Percentiles rank a stretch among this genome's conserved stretches.
These are phyloP conservation scores for Apiospora arundinis DNA, from an alignment of 2,329 filamentous ascomycete genomes.

Conservation along the genomic window DNA sequence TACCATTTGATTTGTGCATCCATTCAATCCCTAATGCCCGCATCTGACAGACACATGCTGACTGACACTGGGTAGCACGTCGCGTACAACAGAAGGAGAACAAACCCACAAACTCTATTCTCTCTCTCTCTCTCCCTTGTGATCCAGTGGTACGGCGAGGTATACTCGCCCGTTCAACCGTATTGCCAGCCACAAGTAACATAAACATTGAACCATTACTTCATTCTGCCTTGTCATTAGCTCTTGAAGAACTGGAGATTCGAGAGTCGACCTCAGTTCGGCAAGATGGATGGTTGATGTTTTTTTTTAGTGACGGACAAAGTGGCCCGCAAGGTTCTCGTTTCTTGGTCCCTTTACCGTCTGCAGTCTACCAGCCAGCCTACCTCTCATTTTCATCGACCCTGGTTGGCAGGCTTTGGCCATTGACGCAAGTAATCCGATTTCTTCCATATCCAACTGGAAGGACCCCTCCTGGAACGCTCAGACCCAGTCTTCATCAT, in stretches of 20 bases:
- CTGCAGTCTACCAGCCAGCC: background rate
- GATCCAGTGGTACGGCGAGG: background rate
- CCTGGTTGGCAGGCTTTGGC: background rate
- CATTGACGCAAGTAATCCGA: conserved; percentile 15
- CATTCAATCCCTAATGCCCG: background rate
- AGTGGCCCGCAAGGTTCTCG: conserved; percentile 2
- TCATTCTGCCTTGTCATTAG: background rate
- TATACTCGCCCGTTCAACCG: background rate
- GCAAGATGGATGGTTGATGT: conserved; percentile 14
- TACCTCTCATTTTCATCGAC: background rate
- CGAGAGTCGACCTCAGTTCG: background rate
- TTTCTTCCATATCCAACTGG: conserved; percentile 9
- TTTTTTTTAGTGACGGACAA: background rate
- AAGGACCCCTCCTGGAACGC: background rate
- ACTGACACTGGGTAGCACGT: background rate
- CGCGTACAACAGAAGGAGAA: background rate
- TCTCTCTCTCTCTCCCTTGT: too few species aligned
- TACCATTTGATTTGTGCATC: background rate
- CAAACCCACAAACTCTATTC: background rate
- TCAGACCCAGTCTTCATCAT: background rate
- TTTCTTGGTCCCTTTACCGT: conserved; percentile 5
- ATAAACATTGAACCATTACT: background rate
- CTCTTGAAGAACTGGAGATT: background rate
- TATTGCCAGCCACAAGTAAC: conserved; percentile 1
- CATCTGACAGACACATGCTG: background rate